Evolutionary conservation across 1,284 basidiomycete species (phyloP).

Genomic region (Acaromyces ingoldii): DNA sequence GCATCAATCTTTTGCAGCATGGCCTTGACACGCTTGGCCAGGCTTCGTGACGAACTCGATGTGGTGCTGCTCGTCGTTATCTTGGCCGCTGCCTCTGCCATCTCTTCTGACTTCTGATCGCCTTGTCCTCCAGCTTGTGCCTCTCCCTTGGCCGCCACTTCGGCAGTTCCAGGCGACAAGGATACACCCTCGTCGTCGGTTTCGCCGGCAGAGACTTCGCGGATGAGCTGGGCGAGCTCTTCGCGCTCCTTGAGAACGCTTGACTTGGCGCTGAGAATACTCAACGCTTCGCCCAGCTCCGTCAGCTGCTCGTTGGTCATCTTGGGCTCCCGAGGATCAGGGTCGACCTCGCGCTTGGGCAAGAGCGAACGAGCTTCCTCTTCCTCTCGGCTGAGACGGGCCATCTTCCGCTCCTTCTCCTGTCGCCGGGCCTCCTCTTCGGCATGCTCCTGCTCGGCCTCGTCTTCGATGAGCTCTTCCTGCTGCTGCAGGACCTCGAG

Average conservation of each 20-base stretch:
- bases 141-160: not conserved
- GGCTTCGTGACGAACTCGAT: constrained; percentile 3
- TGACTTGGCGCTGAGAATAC: constrained; percentile 88
- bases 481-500: constrained; percentile 96
- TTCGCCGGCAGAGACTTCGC: constrained; percentile 57
- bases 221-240: constrained; percentile 81
- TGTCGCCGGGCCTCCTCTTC: constrained; percentile 84
- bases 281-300: constrained; percentile 86
- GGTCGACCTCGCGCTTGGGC: constrained; percentile 21
- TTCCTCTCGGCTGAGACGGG: constrained; percentile 32
- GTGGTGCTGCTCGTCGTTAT: not conserved
- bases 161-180: not conserved
- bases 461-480: constrained; percentile 98
- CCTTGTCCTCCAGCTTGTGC: not conserved
- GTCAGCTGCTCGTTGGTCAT: constrained; percentile 96
- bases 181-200: not conserved
- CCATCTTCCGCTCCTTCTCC: constrained; percentile 66
- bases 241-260: constrained; percentile 92
- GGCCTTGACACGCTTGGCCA: constrained; percentile 86
- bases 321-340: constrained; percentile 66
- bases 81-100: constrained; percentile 4
- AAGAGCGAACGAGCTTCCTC: constrained; percentile 36
- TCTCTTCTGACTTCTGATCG: not conserved
- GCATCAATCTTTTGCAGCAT: constrained; percentile 95
- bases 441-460: constrained; percentile 90